Evolutionary conservation across 2,329 filamentous ascomycete genomes (phyloP), one percentile per base, ranked within the genome.

Genomic region (Microdochium trichocladiopsis): DNA sequence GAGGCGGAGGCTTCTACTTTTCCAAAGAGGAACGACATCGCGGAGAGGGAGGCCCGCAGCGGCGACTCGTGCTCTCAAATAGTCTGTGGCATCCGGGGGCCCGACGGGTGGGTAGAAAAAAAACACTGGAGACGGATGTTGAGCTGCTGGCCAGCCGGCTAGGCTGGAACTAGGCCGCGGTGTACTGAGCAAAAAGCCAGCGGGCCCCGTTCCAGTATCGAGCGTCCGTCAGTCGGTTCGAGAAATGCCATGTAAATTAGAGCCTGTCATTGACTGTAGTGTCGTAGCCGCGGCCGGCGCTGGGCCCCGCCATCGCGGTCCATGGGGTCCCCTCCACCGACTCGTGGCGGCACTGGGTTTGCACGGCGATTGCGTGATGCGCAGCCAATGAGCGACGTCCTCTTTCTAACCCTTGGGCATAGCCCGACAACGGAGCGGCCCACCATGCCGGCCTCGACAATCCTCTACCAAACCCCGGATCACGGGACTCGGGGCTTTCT

Each of bases 1-100:
- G 61, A 62, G 57, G 60, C 60, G 57, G 57, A 45, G 21, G 18
- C 41, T 45, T 45, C n/a, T 22, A 18, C 56, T 53, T 64, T 65
- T 61, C 61, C 61, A 56, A 66, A 64, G 58, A 67, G 61, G 55
- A 63, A 67, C 57, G 67, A 67, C 68, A 69, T 65, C 56, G 55
- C 53, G 54, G 48, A 18, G 18, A 18, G 41, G 16, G 41, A 21
- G 33, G 47, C 45, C 52, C 50, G 37, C 52, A 54, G 52, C 55
- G 56, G 52, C 53, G 54, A 49, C 52, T 56, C 60, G 60, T 60
- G 47, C 41, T 52, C 52, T 51, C 47, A 52, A 52, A 28, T 52
- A 57, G 57, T 60, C 59, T 55, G 28, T 67, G 64, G 59, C 71
- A 53, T 53, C 53, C 53, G 51, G 56, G 41, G 41, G 33, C 14